phyloP scores from a whole-genome alignment of 1,139 yeast genomes.

The Suhomyces coccinellae region DNA sequence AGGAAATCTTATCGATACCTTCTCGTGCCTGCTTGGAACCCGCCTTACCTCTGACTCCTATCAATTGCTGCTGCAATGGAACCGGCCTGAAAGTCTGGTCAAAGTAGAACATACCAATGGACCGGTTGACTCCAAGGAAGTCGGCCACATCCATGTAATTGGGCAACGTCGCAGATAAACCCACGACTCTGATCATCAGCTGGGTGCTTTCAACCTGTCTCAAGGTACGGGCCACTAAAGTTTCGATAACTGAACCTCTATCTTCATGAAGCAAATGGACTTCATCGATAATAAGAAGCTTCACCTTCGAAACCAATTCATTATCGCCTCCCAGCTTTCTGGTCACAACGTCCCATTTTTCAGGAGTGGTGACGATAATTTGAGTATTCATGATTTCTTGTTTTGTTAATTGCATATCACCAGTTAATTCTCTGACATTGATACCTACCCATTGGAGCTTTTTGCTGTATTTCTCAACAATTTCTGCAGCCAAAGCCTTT shows the following conservation, averaged over 20 bases:
- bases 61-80: constrained; percentile 82
- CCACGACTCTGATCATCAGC: constrained; percentile 93
- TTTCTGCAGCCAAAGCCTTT: constrained; percentile 96
- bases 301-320: constrained; percentile 82
- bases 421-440: constrained; percentile 85
- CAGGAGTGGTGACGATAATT: constrained; percentile 94
- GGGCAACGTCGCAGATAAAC: constrained; percentile 94
- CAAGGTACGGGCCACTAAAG: constrained; percentile 90
- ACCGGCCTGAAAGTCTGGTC: constrained; percentile 94
- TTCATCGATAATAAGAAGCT: constrained; percentile 87
- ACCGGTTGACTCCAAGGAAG: constrained; percentile 86
- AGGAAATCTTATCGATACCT: constrained; percentile 73
- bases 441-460: constrained; percentile 85
- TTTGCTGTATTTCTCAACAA: constrained; percentile 82
- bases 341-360: constrained; percentile 98
- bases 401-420: constrained; percentile 92
- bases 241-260: constrained; percentile 95
- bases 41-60: constrained; percentile 88
- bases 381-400: constrained; percentile 84
- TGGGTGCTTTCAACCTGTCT: constrained; percentile 94
- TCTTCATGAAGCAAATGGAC: constrained; percentile 97
- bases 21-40: constrained; percentile 67
- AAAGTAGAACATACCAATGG: constrained; percentile 89
- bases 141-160: constrained; percentile 94
- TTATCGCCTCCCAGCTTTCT: constrained; percentile 85